These are phyloP conservation scores for Tetrahymena borealis DNA, from an alignment of 73 alveolate genomes.

Conservation along the genomic window DNA sequence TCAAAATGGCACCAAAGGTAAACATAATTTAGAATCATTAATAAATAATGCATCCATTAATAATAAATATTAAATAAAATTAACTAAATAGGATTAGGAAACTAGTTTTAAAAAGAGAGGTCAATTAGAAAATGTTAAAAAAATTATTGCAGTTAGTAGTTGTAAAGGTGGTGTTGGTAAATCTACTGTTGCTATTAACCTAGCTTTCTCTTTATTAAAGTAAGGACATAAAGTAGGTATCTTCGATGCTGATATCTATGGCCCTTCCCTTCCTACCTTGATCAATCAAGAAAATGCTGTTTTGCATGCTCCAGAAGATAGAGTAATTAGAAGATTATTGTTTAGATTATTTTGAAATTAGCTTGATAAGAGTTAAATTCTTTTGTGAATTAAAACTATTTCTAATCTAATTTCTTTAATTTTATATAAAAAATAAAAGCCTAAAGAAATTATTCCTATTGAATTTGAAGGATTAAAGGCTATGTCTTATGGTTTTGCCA, in stretches of 20 bases:
- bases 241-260: conserved; percentile 88
- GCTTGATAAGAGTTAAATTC: not conserved
- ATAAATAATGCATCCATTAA: not conserved
- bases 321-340: not conserved
- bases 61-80: not conserved
- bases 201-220: conserved; percentile 70
- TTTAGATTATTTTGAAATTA: too few relatives aligned
- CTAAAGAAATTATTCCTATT: conserved; percentile 67
- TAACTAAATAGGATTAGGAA: conserved; percentile 3
- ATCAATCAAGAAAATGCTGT: conserved; percentile 47
- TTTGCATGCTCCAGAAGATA: conserved; percentile 56
- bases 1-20: conserved; percentile 65
- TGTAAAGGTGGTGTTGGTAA: conserved; percentile 97
- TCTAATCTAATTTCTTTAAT: not conserved
- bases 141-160: conserved; percentile 79
- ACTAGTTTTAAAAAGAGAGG: conserved; percentile 10
- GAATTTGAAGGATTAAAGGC: conserved; percentile 78
- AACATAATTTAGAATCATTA: conserved; percentile 2
- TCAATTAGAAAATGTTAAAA: conserved; percentile 50
- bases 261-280: conserved; percentile 88
- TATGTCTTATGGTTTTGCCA: conserved; percentile 83
- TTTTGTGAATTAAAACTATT: not conserved
- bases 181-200: conserved; percentile 84
- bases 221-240: conserved; percentile 74
- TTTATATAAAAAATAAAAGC: conserved; percentile 4